Conservation (phyloP, 2,329 filamentous ascomycete genomes). For the Microcyclosporella mali region DNA sequence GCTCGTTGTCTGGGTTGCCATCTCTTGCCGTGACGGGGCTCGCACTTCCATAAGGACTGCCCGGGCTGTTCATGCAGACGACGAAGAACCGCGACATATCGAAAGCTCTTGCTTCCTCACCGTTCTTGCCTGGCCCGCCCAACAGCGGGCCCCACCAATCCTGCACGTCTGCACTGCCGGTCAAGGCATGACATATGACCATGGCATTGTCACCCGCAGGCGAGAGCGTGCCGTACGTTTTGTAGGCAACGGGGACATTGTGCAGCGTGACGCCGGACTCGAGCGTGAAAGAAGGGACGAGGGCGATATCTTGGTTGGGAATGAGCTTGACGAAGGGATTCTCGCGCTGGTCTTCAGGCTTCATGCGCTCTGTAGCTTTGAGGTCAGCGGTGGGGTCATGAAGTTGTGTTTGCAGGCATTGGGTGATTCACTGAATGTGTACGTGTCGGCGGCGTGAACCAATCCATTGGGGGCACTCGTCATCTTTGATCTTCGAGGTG, state of each 20-base stretch:
- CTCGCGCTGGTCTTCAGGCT: slow-evolving; percentile 59
- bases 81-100: slow-evolving; percentile 79
- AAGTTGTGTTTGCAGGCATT: slow-evolving; percentile 1
- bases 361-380: slow-evolving; percentile 23
- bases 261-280: slow-evolving; percentile 80
- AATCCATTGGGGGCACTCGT: slow-evolving; percentile 23
- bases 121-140: slow-evolving; percentile 61
- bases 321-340: slow-evolving; percentile 87
- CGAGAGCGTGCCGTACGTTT: slow-evolving; percentile 54
- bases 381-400: slow-evolving; percentile 7
- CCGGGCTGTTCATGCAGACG: slow-evolving; percentile 78
- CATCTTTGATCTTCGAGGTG: slow-evolving; percentile 14
- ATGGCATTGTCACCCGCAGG: slow-evolving; percentile 55
- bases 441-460: slow-evolving; percentile 23
- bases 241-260: slow-evolving; percentile 66
- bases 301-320: slow-evolving; percentile 77
- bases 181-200: slow-evolving; percentile 75
- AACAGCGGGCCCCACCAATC: slow-evolving; percentile 87
- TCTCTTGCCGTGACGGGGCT: slow-evolving; percentile 85
- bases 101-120: slow-evolving; percentile 50
- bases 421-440: slow-evolving; percentile 14
- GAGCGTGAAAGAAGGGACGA: slow-evolving; percentile 83
- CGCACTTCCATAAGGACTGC: slow-evolving; percentile 80
- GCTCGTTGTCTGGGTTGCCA: slow-evolving; percentile 64
- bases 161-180: slow-evolving; percentile 74